These are phyloP conservation scores for Hemileccinum impolitum DNA, from an alignment of 768 basidiomycete species.

Conservation along the genomic window DNA sequence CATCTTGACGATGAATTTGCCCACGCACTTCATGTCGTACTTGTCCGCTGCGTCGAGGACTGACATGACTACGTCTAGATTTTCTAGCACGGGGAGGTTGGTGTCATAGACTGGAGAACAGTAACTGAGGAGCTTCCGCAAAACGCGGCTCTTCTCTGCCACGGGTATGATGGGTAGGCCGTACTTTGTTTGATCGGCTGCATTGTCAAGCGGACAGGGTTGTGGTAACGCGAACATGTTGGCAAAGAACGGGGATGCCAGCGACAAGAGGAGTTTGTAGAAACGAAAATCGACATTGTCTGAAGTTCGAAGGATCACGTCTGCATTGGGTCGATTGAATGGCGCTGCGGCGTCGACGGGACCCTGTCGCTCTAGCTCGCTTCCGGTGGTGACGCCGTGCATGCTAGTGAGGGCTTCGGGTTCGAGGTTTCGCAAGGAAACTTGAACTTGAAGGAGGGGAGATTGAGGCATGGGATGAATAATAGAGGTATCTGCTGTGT, in stretches of 20 bases:
- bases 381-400: background rate
- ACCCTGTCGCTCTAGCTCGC: conserved; percentile 4
- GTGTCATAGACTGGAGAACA: conserved; percentile 47
- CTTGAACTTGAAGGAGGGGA: too few species aligned
- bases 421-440: conserved; percentile 7
- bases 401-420: background rate
- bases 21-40: conserved; percentile 48
- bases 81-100: conserved; percentile 31
- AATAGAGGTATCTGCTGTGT: background rate
- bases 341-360: conserved; percentile 35
- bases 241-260: conserved; percentile 57
- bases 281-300: conserved; percentile 51
- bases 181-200: conserved; percentile 30
- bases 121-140: conserved; percentile 42
- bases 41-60: conserved; percentile 47
- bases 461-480: conserved; percentile 14
- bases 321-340: conserved; percentile 48
- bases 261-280: conserved; percentile 50
- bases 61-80: conserved; percentile 39
- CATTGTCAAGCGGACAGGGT: conserved; percentile 29
- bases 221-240: conserved; percentile 53
- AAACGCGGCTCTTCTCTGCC: conserved; percentile 41
- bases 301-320: conserved; percentile 53
- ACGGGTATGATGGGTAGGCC: conserved; percentile 45
- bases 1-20: conserved; percentile 32